Evolutionary conservation across 2,329 filamentous ascomycete species (phyloP), one percentile per base, ranked within the genome.

Genomic region (Neonectria neomacrospora): DNA sequence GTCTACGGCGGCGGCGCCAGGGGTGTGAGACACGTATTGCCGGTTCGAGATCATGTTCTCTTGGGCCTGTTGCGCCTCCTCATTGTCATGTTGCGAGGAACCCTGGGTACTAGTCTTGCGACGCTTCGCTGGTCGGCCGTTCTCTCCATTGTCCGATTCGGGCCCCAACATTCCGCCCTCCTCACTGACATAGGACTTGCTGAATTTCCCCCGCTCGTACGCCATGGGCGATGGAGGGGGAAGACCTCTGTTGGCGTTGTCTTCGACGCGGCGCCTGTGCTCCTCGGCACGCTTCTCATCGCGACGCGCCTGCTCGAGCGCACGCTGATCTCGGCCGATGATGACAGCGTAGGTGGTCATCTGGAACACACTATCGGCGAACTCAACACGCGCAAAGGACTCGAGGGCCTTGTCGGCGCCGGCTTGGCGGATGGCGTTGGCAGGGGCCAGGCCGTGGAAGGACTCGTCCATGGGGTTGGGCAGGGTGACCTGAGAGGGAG

Each of bases 301-400:
- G 58, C 80, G 80, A 47, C 82, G 81, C 22, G 86, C 87, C 68
- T 86, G 82, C 58, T 83, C 79, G 67, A 88, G 78, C 10, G 88
- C 88, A 55, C 82, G 79, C 71, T 89, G 83, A 76, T 94, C 91
- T 64, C 91, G 89, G 58, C 91, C 91, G 28, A 94, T 87, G 60
- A 91, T 86, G 69, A 94, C 85, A 55, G 87, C 84, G 70, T 90
- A 90, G 1, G 90, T 93, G 54, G 89, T 92, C 88, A 94, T 91
- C 77, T 92, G 91, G 76, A 92, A 94, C 59, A 89, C 86, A 73
- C 91, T 90, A 80, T 94, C 91, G 68, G 86, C 84, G 74, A 94
- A 94, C 71, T 89, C 86, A 64, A 94, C 81, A 55, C 83, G 81
- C 45, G 86, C 86, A 74, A 87, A 88, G 3, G 85, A 87, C 71